Conservation (phyloP, 2,329 filamentous ascomycete genomes). For the Neurospora crassa region DNA sequence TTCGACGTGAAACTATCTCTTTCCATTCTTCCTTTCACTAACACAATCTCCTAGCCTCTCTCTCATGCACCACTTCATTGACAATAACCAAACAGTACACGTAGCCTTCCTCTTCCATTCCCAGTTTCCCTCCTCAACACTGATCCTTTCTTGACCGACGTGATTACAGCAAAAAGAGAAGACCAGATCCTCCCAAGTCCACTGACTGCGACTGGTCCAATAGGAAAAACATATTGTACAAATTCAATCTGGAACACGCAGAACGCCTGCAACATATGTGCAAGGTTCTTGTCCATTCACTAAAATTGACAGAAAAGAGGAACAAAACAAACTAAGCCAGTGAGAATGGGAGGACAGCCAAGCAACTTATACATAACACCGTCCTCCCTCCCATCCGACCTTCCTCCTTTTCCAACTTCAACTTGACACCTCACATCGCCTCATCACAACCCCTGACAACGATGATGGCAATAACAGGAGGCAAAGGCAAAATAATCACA, state of each 20-base stretch:
- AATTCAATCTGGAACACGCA: background rate
- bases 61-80: background rate
- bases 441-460: background rate
- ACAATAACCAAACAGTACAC: background rate
- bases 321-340: background rate
- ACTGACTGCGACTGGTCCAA: background rate
- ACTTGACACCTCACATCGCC: background rate
- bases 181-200: background rate
- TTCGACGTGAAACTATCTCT: background rate
- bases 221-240: background rate
- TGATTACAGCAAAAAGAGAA: background rate
- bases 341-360: background rate
- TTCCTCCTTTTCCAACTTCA: background rate
- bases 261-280: background rate
- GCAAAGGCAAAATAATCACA: background rate
- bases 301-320: background rate
- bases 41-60: background rate
- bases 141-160: background rate
- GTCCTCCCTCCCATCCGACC: background rate
- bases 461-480: background rate
- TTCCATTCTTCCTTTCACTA: background rate
- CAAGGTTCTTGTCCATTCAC: background rate
- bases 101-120: background rate
- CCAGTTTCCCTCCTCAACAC: background rate
- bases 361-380: no score